Evolutionary conservation across 1,139 yeast genomes (phyloP).

Genomic region (Pichiaceae sp.): DNA sequence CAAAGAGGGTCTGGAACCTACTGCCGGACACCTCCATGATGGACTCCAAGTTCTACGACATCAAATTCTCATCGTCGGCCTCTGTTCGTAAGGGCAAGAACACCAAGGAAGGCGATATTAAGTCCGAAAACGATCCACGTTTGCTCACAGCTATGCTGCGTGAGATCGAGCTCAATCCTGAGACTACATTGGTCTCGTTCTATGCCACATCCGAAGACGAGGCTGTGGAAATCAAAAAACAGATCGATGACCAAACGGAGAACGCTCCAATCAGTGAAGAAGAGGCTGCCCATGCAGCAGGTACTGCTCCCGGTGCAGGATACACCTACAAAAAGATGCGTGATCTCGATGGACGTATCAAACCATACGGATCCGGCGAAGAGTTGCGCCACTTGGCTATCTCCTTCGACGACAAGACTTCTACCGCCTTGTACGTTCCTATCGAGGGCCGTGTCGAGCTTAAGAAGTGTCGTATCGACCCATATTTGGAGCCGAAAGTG

Average conservation of each 20-base stretch:
- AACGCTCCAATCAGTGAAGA: constrained; percentile 34
- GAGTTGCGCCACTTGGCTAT: constrained; percentile 50
- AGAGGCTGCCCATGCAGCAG: constrained; percentile 32
- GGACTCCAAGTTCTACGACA: constrained; percentile 66
- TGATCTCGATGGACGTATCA: constrained; percentile 73
- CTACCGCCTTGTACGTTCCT: constrained; percentile 66
- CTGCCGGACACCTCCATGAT: constrained; percentile 85
- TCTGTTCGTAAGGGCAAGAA: constrained; percentile 39
- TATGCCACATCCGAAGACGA: constrained; percentile 46
- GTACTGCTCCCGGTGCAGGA: constrained; percentile 21
- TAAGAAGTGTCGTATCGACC: constrained; percentile 71
- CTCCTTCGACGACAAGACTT: constrained; percentile 42
- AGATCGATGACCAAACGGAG: constrained; percentile 32
- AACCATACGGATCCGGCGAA: constrained; percentile 35
- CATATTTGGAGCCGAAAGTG: constrained; percentile 30
- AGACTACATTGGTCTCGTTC: constrained; percentile 71
- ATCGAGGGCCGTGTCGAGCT: constrained; percentile 70
- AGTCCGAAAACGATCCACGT: constrained; percentile 32
- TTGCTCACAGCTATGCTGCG: constrained; percentile 63
- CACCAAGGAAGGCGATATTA: constrained; percentile 30
- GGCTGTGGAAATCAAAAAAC: constrained; percentile 31
- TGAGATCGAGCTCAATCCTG: constrained; percentile 66
- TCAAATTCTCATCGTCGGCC: constrained; percentile 79
- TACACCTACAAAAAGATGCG: constrained; percentile 58
- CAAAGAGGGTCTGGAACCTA: constrained; percentile 72